Evolutionary conservation across 139 green algal species (phyloP).

Genomic region (Chlamydomonas sphaeroides): DNA sequence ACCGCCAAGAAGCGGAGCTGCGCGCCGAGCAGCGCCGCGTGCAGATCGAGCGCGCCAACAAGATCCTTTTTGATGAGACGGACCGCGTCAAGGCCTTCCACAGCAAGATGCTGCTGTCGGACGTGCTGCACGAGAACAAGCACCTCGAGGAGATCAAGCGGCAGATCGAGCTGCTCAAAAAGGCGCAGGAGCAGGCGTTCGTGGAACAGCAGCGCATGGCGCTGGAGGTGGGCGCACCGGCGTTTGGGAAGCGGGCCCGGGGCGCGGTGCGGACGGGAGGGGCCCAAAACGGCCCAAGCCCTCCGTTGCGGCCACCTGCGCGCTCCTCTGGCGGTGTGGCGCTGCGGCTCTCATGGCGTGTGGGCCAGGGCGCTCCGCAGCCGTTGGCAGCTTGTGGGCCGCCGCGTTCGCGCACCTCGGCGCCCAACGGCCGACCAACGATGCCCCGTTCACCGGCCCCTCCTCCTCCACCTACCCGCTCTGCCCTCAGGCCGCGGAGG

Average conservation of each 20-base stretch:
- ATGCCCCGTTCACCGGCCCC: too few species aligned
- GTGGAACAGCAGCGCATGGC: conserved; percentile 69
- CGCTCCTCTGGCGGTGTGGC: too few species aligned
- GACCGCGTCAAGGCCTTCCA: conserved; percentile 72
- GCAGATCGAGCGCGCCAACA: conserved; percentile 80
- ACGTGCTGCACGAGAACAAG: conserved; percentile 75
- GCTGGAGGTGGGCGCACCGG: conserved; percentile 68
- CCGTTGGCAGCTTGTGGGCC: too few species aligned
- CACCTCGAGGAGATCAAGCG: conserved; percentile 73
- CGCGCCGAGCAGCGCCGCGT: conserved; percentile 62
- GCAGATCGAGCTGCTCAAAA: conserved; percentile 63
- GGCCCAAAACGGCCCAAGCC: too few species aligned
- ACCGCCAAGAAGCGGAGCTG: conserved; percentile 64
- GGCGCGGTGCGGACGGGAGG: too few species aligned
- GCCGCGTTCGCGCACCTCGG: too few species aligned
- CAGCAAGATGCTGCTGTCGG: conserved; percentile 68
- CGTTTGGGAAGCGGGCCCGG: too few species aligned
- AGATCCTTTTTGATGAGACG: conserved; percentile 80
- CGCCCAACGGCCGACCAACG: too few species aligned
- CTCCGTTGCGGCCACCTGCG: too few species aligned
- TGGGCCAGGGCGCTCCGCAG: too few species aligned
- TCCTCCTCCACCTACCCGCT: too few species aligned
- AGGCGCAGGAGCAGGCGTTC: conserved; percentile 68
- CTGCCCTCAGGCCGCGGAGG: conserved; percentile 60
- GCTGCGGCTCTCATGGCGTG: too few species aligned